These are phyloP conservation scores for Ceratocystis smalleyi DNA, from an alignment of 2,329 filamentous ascomycete species.

Conservation along the genomic window DNA sequence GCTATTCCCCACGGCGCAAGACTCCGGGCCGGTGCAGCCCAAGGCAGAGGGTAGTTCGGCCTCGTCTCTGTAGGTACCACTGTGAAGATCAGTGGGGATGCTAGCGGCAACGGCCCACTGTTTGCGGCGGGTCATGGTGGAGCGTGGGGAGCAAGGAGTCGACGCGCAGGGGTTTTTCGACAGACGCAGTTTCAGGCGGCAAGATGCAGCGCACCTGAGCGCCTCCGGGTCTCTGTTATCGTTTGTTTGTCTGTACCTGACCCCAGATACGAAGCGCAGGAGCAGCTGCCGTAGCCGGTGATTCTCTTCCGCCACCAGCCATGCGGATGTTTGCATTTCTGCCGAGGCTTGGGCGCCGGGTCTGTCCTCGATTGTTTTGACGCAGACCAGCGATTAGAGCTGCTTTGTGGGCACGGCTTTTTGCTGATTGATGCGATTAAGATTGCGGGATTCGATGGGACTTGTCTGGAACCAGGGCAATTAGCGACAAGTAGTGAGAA, in stretches of 20 bases:
- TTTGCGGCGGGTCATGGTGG: not conserved
- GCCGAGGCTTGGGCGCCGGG: slow-evolving; percentile 9
- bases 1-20: slow-evolving; percentile 10
- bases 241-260: not conserved
- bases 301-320: slow-evolving; percentile 1
- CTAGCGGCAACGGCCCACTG: slow-evolving; percentile 6
- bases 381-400: slow-evolving; percentile 8
- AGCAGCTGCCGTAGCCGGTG: not conserved
- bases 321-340: slow-evolving; percentile 5
- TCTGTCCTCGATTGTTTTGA: not conserved
- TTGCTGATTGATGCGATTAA: slow-evolving; percentile 10
- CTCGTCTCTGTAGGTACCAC: not conserved
- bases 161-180: not conserved
- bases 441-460: slow-evolving; percentile 6
- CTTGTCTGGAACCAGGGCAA: not conserved
- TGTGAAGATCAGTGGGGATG: slow-evolving; percentile 9
- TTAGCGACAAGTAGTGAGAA: not conserved
- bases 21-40: slow-evolving; percentile 6
- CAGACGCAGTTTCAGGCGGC: not conserved
- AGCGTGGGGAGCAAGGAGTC: not conserved
- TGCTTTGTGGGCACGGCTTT: slow-evolving; percentile 11
- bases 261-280: not conserved
- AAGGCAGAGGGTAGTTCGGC: not conserved
- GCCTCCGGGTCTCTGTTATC: not conserved
- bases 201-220: not conserved